phyloP scores from a whole-genome alignment of 2,329 filamentous ascomycete genomes.

The Epichloe sp. region DNA sequence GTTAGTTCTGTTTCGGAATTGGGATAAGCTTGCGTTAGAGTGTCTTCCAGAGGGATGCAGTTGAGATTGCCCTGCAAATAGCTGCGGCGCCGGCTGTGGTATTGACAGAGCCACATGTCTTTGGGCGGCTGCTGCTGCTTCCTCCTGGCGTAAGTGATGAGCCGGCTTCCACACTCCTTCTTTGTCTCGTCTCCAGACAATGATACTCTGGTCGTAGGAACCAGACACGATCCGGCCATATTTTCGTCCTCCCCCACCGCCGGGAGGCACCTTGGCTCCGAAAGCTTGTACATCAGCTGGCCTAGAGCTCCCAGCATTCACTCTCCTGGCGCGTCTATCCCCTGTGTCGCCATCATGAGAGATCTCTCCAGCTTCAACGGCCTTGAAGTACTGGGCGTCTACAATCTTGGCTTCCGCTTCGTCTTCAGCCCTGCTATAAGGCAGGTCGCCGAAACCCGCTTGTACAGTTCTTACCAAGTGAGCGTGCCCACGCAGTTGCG shows the following conservation, averaged over 20 bases:
- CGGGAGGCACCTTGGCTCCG: slow-evolving; percentile 78
- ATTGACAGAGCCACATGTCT: slow-evolving; percentile 11
- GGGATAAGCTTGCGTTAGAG: background rate
- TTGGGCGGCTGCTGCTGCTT: slow-evolving; percentile 43
- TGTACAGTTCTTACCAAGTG: slow-evolving; percentile 89
- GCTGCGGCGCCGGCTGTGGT: background rate
- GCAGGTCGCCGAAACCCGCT: slow-evolving; percentile 81
- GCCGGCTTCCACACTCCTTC: slow-evolving; percentile 75
- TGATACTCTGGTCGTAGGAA: slow-evolving; percentile 90
- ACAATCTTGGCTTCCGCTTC: slow-evolving; percentile 57
- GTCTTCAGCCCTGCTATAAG: slow-evolving; percentile 65
- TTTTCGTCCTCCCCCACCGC: slow-evolving; percentile 81
- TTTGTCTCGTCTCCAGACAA: slow-evolving; percentile 82
- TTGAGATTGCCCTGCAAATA: background rate
- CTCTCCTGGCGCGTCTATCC: slow-evolving; percentile 26
- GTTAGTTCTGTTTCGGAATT: background rate
- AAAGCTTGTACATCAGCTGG: slow-evolving; percentile 67
- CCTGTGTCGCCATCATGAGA: slow-evolving; percentile 20
- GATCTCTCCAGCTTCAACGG: slow-evolving; percentile 37
- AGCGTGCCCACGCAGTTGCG: slow-evolving; percentile 67
- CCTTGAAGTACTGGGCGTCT: slow-evolving; percentile 59
- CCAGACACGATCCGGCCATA: slow-evolving; percentile 95
- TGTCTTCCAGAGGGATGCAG: background rate
- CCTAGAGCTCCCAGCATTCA: slow-evolving; percentile 60
- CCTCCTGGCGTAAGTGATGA: slow-evolving; percentile 63